Evolutionary conservation across 306 rosid species (phyloP).

Genomic region (Lupinus albus): DNA sequence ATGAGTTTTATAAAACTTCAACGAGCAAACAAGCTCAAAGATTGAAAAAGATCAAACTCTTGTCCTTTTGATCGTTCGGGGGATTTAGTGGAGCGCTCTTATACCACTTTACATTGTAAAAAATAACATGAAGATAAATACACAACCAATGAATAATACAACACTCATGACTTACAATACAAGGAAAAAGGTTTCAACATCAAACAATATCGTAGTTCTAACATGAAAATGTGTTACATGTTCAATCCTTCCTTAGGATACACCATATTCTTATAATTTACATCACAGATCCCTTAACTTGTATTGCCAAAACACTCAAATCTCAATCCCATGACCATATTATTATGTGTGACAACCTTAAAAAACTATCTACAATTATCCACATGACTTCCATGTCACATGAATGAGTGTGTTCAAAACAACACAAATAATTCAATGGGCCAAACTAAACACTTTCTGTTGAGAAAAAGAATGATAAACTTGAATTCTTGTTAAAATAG

Average conservation of each 20-base stretch:
- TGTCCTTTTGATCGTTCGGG: too few species aligned
- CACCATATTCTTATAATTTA: conserved; percentile 52
- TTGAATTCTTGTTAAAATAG: conserved; percentile 32
- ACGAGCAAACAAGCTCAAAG: too few species aligned
- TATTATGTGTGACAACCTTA: conserved; percentile 38
- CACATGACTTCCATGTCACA: conserved; percentile 42
- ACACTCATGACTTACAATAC: conserved; percentile 38
- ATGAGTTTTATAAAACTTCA: too few species aligned
- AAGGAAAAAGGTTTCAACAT: conserved; percentile 33
- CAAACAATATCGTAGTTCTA: conserved; percentile 33
- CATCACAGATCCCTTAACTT: conserved; percentile 37
- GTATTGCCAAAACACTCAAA: conserved; percentile 54
- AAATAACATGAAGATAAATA: conserved; percentile 27
- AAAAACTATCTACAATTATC: conserved; percentile 48
- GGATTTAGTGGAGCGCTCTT: too few species aligned
- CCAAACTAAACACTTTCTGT: conserved; percentile 29
- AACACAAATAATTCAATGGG: conserved; percentile 38
- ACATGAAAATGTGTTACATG: conserved; percentile 33
- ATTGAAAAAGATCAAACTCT: too few species aligned
- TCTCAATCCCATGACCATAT: conserved; percentile 48
- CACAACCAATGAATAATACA: conserved; percentile 44
- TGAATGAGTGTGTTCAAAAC: conserved; percentile 45
- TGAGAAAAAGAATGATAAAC: conserved; percentile 28
- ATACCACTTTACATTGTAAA: conserved; percentile 3
- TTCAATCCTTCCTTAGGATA: conserved; percentile 36